Evolutionary conservation across 441 rosid genomes (phyloP).

Genomic region (Biscutella laevigata): DNA sequence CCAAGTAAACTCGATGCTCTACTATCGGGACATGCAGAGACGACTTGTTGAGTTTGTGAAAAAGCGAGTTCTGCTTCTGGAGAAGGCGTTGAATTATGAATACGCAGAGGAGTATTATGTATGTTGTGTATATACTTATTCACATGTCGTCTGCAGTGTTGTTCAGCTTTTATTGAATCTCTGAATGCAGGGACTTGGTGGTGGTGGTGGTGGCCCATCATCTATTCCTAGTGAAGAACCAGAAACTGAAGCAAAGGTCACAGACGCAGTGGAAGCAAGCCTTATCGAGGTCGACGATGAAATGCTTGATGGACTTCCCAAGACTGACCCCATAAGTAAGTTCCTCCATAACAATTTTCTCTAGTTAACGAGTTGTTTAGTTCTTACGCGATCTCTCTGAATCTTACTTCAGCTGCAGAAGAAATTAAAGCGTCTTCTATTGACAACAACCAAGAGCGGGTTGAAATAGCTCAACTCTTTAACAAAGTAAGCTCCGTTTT

Average conservation of each 20-base stretch:
- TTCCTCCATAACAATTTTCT: neutral
- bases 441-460: neutral
- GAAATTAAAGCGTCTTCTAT: neutral
- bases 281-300: conserved; percentile 26
- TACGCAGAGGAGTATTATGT: conserved; percentile 41
- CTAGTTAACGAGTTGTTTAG: neutral
- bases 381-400: neutral
- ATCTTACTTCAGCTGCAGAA: neutral
- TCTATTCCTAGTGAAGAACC: conserved; percentile 25
- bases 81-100: conserved; percentile 52
- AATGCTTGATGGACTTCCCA: conserved; percentile 35
- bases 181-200: conserved; percentile 38
- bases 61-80: conserved; percentile 58
- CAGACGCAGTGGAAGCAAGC: conserved; percentile 26
- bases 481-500: neutral
- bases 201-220: neutral
- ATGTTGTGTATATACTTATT: conserved; percentile 35
- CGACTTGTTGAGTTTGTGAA: conserved; percentile 55
- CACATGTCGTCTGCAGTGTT: neutral
- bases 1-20: no score
- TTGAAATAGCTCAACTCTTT: neutral
- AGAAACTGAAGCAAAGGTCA: conserved; percentile 29
- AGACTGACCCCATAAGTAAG: conserved; percentile 35
- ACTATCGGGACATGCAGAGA: no score
- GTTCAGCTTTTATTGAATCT: neutral